Percentiles rank a stretch among this genome's conserved stretches.
These are phyloP conservation scores for Macrophomina tecta DNA, from an alignment of 2,329 filamentous ascomycete genomes.

Conservation along the genomic window DNA sequence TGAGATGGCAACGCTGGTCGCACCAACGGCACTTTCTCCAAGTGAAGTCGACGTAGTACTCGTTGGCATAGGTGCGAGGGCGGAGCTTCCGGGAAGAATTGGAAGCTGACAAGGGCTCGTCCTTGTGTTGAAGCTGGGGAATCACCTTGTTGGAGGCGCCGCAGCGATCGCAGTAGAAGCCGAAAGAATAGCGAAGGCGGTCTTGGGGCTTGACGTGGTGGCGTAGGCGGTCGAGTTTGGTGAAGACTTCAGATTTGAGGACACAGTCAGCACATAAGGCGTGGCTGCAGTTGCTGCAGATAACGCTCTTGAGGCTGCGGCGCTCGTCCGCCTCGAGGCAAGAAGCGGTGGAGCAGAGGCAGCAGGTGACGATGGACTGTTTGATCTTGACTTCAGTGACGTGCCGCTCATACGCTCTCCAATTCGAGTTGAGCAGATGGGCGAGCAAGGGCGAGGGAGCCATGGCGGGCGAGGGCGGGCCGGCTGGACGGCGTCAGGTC, in stretches of 20 bases:
- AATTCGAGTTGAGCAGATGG: slow-evolving; percentile 9
- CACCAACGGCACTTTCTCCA: slow-evolving; percentile 8
- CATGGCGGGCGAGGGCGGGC: neutral
- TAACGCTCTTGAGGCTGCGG: slow-evolving; percentile 8
- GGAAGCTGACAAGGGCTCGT: neutral
- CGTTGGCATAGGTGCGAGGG: neutral
- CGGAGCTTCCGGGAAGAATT: neutral
- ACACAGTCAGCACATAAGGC: neutral
- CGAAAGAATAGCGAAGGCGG: neutral
- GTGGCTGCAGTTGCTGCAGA: neutral
- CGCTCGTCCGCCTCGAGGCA: neutral
- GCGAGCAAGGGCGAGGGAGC: neutral
- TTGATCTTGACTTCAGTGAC: slow-evolving; percentile 13
- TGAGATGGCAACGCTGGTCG: neutral
- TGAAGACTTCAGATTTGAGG: slow-evolving; percentile 6
- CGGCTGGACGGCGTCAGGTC: neutral
- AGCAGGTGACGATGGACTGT: neutral
- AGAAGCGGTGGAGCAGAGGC: neutral
- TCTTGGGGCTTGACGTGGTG: neutral
- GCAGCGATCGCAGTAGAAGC: slow-evolving; percentile 13
- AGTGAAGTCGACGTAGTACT: slow-evolving; percentile 3
- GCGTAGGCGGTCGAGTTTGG: neutral
- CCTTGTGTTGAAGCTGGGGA: neutral
- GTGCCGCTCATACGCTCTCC: slow-evolving; percentile 3
- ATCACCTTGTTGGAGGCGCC: slow-evolving; percentile 14